Evolutionary conservation across 2,329 filamentous ascomycete species (phyloP).

Genomic region (Neurospora sp.): DNA sequence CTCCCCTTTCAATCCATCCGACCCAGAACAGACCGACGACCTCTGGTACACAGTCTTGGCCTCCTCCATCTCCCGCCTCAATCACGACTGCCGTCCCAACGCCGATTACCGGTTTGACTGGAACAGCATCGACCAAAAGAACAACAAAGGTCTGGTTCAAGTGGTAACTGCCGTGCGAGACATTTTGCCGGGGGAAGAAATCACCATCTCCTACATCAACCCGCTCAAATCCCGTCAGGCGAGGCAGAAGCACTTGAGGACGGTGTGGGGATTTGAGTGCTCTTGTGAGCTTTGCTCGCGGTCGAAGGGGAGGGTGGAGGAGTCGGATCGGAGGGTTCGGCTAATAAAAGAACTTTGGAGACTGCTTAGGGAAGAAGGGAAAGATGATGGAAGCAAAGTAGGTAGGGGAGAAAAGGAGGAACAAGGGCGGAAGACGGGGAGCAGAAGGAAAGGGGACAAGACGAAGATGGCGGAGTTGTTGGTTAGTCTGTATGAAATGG

Average conservation of each 20-base stretch:
- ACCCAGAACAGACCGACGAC: slow-evolving; percentile 9
- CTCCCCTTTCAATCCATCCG: too few relatives aligned
- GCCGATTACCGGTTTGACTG: slow-evolving; percentile 33
- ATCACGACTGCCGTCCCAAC: slow-evolving; percentile 36
- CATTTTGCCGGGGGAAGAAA: slow-evolving; percentile 32
- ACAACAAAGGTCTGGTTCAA: slow-evolving; percentile 25
- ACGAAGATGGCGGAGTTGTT: slow-evolving; percentile 30
- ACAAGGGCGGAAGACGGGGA: not conserved
- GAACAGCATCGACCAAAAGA: not conserved
- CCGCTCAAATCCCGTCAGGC: slow-evolving; percentile 21
- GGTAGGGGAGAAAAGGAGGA: not conserved
- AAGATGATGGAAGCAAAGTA: slow-evolving; percentile 17
- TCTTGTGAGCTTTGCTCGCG: slow-evolving; percentile 29
- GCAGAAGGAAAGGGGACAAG: slow-evolving; percentile 16
- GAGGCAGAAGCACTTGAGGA: slow-evolving; percentile 22
- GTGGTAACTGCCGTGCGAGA: slow-evolving; percentile 28
- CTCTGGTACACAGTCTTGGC: slow-evolving; percentile 29
- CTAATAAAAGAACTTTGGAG: slow-evolving; percentile 18
- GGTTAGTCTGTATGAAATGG: slow-evolving; percentile 29
- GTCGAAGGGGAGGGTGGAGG: slow-evolving; percentile 16
- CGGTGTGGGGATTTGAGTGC: slow-evolving; percentile 31
- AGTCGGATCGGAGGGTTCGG: slow-evolving; percentile 26
- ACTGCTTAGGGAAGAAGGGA: slow-evolving; percentile 18
- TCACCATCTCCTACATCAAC: slow-evolving; percentile 34
- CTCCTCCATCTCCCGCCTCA: slow-evolving; percentile 31